Evolutionary conservation across 768 basidiomycete genomes (phyloP).

Genomic region (Boletus fagicola): DNA sequence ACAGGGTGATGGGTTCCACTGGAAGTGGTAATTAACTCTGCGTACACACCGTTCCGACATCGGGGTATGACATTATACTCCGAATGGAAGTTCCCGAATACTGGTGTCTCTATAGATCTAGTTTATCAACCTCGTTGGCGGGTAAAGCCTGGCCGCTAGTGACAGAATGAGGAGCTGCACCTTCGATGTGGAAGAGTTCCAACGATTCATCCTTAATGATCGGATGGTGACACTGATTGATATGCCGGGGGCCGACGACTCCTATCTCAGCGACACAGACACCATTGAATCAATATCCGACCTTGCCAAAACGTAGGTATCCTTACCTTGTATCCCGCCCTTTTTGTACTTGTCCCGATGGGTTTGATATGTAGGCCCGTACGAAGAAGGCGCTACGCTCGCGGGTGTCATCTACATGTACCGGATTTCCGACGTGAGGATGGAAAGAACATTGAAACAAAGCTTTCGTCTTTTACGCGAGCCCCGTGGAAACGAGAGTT

Average conservation of each 20-base stretch:
- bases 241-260: not conserved
- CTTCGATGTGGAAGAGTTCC: not conserved
- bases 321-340: not conserved
- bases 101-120: not conserved
- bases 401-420: not conserved
- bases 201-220: not conserved
- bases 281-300: not conserved
- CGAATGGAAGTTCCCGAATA: not conserved
- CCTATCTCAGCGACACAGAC: not conserved
- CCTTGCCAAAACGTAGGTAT: not conserved
- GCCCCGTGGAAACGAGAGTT: not conserved
- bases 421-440: not conserved
- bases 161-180: not conserved
- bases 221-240: not conserved
- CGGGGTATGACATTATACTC: not conserved
- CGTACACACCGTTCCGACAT: not conserved
- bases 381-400: not conserved
- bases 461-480: not conserved
- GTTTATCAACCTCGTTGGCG: not conserved
- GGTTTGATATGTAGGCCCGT: not conserved
- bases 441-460: not conserved
- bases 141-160: not conserved
- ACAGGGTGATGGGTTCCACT: not conserved
- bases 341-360: not conserved
- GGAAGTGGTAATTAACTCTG: not conserved